phyloP scores from a whole-genome alignment of 805 yeast species.

The Naumovozyma castellii region DNA sequence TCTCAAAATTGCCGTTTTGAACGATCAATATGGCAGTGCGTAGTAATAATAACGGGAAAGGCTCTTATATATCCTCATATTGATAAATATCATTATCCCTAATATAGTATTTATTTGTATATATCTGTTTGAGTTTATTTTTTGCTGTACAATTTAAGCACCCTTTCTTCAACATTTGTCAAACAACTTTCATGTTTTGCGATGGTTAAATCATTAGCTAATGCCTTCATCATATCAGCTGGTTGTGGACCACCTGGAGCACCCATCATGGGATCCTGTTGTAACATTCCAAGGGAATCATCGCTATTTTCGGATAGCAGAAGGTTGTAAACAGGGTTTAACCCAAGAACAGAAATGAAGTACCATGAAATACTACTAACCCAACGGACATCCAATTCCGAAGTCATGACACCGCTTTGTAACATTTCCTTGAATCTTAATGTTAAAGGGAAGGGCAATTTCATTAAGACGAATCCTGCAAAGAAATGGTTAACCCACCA shows the following conservation, averaged over 20 bases:
- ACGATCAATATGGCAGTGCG: not conserved
- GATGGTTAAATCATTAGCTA: constrained; percentile 68
- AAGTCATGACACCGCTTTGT: constrained; percentile 76
- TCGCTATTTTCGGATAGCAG: constrained; percentile 34
- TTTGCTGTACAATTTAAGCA: constrained; percentile 23
- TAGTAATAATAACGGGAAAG: too few species aligned
- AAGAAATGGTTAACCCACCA: constrained; percentile 93
- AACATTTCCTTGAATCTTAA: constrained; percentile 84
- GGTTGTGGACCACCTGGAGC: constrained; percentile 39
- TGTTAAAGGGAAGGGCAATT: constrained; percentile 86
- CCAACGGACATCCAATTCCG: constrained; percentile 82
- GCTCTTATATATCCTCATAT: too few species aligned
- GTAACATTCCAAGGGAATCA: constrained; percentile 22
- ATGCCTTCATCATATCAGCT: constrained; percentile 52
- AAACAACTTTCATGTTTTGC: constrained; percentile 47
- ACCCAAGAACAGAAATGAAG: constrained; percentile 76
- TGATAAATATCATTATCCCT: too few species aligned
- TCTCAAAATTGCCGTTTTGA: not conserved
- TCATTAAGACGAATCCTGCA: constrained; percentile 81
- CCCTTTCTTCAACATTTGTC: constrained; percentile 54
- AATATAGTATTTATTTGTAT: too few species aligned
- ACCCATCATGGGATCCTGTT: constrained; percentile 9
- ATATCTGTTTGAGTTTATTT: not conserved
- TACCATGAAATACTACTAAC: constrained; percentile 95
- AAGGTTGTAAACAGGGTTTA: constrained; percentile 68